Percentiles rank a stretch among this genome's conserved stretches.
Conservation (phyloP, 2,329 filamentous ascomycete genomes). For the Daldinia eschscholtzii region DNA sequence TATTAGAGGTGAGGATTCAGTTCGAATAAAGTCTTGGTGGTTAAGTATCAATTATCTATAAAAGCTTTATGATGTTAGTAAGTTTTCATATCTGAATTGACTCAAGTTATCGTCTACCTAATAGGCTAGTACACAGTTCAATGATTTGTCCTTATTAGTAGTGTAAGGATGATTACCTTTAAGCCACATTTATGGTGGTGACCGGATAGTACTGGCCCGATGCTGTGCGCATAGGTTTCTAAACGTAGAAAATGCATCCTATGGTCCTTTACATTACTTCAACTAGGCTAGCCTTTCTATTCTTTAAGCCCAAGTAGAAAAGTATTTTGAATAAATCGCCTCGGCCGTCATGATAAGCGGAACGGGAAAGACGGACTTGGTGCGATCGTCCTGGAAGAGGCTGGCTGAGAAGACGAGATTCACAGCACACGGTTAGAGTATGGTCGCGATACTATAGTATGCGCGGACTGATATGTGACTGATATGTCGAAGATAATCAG, state of each 20-base stretch:
- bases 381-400: background rate
- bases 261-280: background rate
- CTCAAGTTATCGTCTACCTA: background rate
- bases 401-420: conserved; percentile 8
- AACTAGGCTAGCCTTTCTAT: background rate
- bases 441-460: conserved; percentile 5
- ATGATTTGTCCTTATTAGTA: background rate
- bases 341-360: background rate
- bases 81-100: background rate
- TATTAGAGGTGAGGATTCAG: background rate
- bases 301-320: background rate
- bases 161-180: background rate
- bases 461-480: conserved; percentile 8
- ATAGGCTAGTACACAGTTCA: background rate
- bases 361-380: background rate
- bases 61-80: background rate
- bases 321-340: background rate
- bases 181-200: conserved; percentile 3
- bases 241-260: background rate
- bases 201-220: background rate
- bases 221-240: background rate
- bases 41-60: background rate
- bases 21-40: background rate
- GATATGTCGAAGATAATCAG: conserved; percentile 19
- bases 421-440: conserved; percentile 11